Percentiles rank a stretch among this genome's conserved stretches.
Conservation (phyloP, 345 rosid genomes). For the Lepidium sativum region DNA sequence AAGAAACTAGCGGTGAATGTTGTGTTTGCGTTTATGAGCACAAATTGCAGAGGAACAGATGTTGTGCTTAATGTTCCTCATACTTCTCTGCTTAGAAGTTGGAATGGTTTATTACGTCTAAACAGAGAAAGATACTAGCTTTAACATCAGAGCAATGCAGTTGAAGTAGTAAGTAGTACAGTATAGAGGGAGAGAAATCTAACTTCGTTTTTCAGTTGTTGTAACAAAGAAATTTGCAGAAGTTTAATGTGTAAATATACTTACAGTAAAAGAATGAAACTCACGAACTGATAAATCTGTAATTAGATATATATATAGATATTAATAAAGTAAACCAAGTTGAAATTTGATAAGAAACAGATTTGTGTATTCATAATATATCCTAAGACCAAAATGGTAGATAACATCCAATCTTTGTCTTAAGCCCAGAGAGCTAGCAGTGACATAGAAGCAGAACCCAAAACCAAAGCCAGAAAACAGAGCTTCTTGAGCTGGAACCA, state of each 20-base stretch:
- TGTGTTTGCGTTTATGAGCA: conserved; percentile 58
- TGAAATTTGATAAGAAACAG: not conserved
- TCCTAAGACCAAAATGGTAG: not conserved
- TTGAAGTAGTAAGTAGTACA: not conserved
- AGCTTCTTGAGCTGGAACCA: conserved; percentile 66
- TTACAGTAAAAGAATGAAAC: not conserved
- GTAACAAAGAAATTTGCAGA: not conserved
- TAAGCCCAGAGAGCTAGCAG: conserved; percentile 94
- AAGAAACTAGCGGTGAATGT: conserved; percentile 56
- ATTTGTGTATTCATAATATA: not conserved
- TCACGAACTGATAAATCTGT: not conserved
- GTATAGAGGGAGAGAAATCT: not conserved
- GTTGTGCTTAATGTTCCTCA: conserved; percentile 60
- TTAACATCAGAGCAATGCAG: conserved; percentile 7
- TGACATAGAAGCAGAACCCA: conserved; percentile 86
- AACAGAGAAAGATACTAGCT: not conserved
- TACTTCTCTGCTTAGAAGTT: conserved; percentile 60
- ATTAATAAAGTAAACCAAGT: not conserved
- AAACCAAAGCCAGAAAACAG: conserved; percentile 52
- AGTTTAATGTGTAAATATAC: conserved; percentile 20
- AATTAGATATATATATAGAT: not conserved
- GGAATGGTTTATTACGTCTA: conserved; percentile 69
- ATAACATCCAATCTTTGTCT: not conserved
- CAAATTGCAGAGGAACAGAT: conserved; percentile 61
- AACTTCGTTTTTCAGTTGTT: not conserved